Percentiles rank a stretch among this genome's conserved stretches.
Conservation (phyloP, 2,329 filamentous ascomycete species). For the Colletotrichum nymphaeae region DNA sequence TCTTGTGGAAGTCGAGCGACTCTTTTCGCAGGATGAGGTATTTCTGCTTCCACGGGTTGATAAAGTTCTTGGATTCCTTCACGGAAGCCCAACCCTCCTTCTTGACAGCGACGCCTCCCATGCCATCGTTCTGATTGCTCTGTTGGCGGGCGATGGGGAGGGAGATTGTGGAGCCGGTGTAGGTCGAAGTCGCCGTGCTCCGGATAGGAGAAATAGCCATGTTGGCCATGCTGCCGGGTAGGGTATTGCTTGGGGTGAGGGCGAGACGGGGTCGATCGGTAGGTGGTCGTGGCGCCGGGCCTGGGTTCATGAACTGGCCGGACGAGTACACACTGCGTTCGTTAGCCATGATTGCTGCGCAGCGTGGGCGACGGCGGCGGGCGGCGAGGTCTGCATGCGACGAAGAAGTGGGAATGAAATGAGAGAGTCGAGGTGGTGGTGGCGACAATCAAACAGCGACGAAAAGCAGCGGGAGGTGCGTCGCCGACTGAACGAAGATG, state of each 20-base stretch:
- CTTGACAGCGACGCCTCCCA: constrained; percentile 77
- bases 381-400: constrained; percentile 29
- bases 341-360: constrained; percentile 41
- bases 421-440: neutral
- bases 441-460: constrained; percentile 10
- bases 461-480: neutral
- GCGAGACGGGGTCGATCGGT: constrained; percentile 84
- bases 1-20: constrained; percentile 94
- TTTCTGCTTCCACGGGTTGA: constrained; percentile 90
- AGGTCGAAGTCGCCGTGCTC: constrained; percentile 73
- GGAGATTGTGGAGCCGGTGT: constrained; percentile 78
- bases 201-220: constrained; percentile 80
- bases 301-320: constrained; percentile 93
- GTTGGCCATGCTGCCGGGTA: constrained; percentile 82
- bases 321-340: constrained; percentile 65
- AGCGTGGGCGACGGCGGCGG: constrained; percentile 20
- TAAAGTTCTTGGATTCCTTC: constrained; percentile 90
- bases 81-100: constrained; percentile 87
- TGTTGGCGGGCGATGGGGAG: constrained; percentile 74
- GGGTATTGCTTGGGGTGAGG: constrained; percentile 79
- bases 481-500: constrained; percentile 6
- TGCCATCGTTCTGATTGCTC: constrained; percentile 69
- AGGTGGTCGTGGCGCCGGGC: constrained; percentile 91
- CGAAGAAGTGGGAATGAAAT: neutral
- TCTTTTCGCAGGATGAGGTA: constrained; percentile 93